phyloP scores from a whole-genome alignment of 106 monocot species.

The Posidonia australis region DNA sequence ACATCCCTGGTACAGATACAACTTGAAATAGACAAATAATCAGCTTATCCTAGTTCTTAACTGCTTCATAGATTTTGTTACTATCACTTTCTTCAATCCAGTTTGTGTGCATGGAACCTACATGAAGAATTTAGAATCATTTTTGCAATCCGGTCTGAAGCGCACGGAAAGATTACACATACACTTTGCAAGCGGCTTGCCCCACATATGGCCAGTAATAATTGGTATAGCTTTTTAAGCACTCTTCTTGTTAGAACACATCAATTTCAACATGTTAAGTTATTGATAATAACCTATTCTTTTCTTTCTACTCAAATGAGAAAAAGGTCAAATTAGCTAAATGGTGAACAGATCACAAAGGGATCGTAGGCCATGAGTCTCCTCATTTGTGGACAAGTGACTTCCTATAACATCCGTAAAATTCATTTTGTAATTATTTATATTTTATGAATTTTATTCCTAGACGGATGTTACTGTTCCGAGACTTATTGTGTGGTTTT shows the following conservation, averaged over 20 bases:
- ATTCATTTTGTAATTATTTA: no score
- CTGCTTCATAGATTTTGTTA: neutral
- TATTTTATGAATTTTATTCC: no score
- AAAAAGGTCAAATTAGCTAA: no score
- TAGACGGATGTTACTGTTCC: no score
- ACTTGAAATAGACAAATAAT: neutral
- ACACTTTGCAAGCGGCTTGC: slow-evolving; percentile 88
- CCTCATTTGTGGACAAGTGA: no score
- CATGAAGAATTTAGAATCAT: slow-evolving; percentile 73
- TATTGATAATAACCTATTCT: no score
- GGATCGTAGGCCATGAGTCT: no score
- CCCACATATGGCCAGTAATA: slow-evolving; percentile 74
- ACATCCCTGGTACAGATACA: slow-evolving; percentile 40
- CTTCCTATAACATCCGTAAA: no score
- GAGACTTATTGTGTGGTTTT: no score
- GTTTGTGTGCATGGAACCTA: slow-evolving; percentile 99
- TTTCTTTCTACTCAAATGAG: no score
- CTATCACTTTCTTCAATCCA: slow-evolving; percentile 13
- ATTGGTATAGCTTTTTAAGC: slow-evolving; percentile 52
- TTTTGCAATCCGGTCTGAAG: slow-evolving; percentile 81
- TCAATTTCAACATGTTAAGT: neutral
- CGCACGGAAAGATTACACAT: slow-evolving; percentile 84
- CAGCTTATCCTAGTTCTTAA: neutral
- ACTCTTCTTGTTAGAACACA: neutral
- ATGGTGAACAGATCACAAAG: no score